Conservation (phyloP, 2,329 filamentous ascomycete genomes). For the Talaromyces marneffei region DNA sequence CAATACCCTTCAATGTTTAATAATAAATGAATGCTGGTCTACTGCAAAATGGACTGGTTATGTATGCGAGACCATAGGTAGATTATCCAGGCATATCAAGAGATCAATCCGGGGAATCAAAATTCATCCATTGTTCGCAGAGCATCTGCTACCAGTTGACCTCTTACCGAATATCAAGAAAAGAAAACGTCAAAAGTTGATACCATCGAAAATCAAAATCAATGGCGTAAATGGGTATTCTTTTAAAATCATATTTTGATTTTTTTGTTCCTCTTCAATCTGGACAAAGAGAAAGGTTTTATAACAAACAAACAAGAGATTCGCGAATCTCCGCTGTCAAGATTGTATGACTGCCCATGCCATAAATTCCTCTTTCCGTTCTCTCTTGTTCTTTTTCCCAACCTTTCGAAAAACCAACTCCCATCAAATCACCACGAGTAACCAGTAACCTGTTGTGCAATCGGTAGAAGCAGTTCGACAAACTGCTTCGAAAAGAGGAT, state of each 20-base stretch:
- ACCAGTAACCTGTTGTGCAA: background rate
- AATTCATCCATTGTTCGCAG: background rate
- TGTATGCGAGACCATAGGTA: no score
- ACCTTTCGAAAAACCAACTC: slow-evolving; percentile 1
- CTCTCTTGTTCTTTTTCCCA: background rate
- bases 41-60: no score
- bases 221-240: background rate
- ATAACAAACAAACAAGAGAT: background rate
- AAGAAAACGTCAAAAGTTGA: background rate
- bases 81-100: no score
- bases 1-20: no score
- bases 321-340: background rate
- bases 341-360: slow-evolving; percentile 4
- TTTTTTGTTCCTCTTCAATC: slow-evolving; percentile 8
- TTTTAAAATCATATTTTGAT: slow-evolving; percentile 12
- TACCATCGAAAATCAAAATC: background rate
- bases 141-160: no score
- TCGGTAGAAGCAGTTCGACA: background rate
- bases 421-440: background rate
- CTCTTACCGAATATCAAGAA: background rate
- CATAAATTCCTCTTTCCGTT: background rate
- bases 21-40: no score
- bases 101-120: background rate
- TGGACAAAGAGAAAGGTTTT: slow-evolving; percentile 2
- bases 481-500: background rate